Base-by-base conservation (phyloP, 2,329 filamentous ascomycete species). In the Neofusicoccum laricinum region DNA sequence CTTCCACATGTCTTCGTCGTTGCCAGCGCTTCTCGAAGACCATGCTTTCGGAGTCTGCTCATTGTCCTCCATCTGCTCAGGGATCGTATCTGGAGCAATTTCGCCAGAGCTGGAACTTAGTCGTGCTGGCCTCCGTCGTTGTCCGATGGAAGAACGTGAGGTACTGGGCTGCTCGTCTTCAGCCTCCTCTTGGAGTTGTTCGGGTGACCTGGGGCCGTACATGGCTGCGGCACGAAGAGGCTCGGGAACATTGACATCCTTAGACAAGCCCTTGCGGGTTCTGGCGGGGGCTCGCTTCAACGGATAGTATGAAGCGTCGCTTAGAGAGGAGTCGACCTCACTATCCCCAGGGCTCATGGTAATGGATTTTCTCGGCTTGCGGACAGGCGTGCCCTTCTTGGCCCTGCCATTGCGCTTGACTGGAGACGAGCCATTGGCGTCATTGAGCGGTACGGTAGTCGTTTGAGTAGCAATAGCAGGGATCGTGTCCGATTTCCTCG, bases 351-450 rank as follows among this genome's bases (percentile, higher is more conserved):
- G 63, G 14, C 63, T 64, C 46, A 25, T 51, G 5, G 55, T 61
- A 14, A 53, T 34, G 1, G 65, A 64, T 10, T 45, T 53, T 32
- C 61, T 59, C n/a, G 38, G 19, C 4, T 53, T 53, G 21, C 61
- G 65, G 15, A 70, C 65, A 12, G 73, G 72, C 25, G 72, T 72
- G 3, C 68, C 70, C 53, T 71, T 76, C 30, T 72, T 68, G 66
- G 73, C 72, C 45, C 34, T 61, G 6, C 63, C 63, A 2, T 30
- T 50, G n/a, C 43, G 58, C 75, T 75, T 0, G 72, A 71, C 1
- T 67, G 67, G 32, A 64, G 68, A 61, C 71, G 70, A 30, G 17
- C 66, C 17, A 15, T 17, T 38, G 21, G n/a, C 19, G 11, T 40
- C 61, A 34, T 30, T 65, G 30, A 63, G 51, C 3, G 43, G 46